phyloP scores from a whole-genome alignment of 108 stramenopile genomes.

The Cyclostephanos invisitatus region DNA sequence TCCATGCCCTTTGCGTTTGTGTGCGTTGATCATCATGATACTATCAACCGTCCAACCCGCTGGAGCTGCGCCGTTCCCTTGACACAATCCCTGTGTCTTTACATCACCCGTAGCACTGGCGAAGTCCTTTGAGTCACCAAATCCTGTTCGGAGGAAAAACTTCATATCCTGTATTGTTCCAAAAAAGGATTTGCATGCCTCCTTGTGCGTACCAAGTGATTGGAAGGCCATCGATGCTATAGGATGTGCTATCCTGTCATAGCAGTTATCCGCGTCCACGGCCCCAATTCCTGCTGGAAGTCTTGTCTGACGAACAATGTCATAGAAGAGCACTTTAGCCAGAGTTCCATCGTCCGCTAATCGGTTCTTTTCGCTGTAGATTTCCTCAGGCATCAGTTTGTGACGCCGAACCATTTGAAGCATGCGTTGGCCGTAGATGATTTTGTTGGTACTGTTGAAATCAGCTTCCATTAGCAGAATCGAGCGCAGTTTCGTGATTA shows the following conservation, averaged over 20 bases:
- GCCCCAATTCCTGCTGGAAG: too few species aligned
- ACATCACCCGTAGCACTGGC: neutral
- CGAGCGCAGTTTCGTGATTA: too few species aligned
- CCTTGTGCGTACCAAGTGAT: neutral
- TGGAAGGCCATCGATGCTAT: conserved; percentile 8
- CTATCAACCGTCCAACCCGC: too few species aligned
- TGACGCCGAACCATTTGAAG: conserved; percentile 6
- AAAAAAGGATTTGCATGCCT: neutral
- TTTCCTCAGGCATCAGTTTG: conserved; percentile 27
- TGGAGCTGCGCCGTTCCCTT: too few species aligned
- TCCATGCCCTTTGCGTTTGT: neutral
- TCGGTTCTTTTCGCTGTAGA: conserved; percentile 17
- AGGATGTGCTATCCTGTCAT: neutral
- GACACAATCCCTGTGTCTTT: too few species aligned
- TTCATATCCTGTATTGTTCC: neutral
- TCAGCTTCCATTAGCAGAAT: neutral
- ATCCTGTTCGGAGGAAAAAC: conserved; percentile 5
- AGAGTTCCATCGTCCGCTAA: conserved; percentile 14
- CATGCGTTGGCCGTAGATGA: conserved; percentile 19
- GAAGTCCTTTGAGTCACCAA: neutral
- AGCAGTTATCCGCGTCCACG: too few species aligned
- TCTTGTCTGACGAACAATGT: too few species aligned
- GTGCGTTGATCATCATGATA: neutral
- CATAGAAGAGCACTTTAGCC: conserved; percentile 4
- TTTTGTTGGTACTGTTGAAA: conserved; percentile 16